Evolutionary conservation across 192 early-diverging fungal genomes (phyloP), one percentile per base, ranked within the genome.

Genomic region (Entomortierella beljakovae): DNA sequence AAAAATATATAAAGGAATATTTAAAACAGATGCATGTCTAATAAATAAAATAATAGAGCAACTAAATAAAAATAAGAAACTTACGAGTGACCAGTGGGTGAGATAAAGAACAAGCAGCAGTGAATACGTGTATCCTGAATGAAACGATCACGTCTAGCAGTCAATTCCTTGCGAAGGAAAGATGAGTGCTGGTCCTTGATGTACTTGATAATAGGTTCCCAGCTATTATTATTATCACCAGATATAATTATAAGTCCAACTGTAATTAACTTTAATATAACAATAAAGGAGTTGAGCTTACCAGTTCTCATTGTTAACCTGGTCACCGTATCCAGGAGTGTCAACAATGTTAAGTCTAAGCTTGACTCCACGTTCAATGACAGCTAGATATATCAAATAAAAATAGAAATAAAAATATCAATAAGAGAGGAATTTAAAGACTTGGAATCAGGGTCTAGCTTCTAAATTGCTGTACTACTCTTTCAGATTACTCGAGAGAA

Each of bases 281-380:
- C 26, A 69, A 48, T 11, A 69, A 29, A n/a, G 16, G 35, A 28
- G 28, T 53, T 26, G 23, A 23, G 38, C 82, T 62, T 72, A 94
- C 94, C 98, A 98, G 64, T 93, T 89, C 74, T 98, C 97, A 87
- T 99, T 99, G 89, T 99, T 98, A 70, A 97, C 96, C 84, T 97
- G 95, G 86, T 99, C 98, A 67, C 95, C 97, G 69, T 94, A 99
- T 49, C 98, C 98, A 48, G 98, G 98, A 56, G 98, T 99, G 76
- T 99, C 98, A 46, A 97, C 94, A 76, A 99, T 95, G 66, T 96
- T 98, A 71, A 99, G 88, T 85, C 90, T 92, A 81, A 98, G 88
- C 57, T 89, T 89, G 59, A 99, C 96, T 46, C 94, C 95, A 69
- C 96, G 97, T 82, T 99, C 98, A 74, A 98, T 95, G 72, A 98